Conservation (phyloP, 257 asterid genomes). For the Solanum piurae region DNA sequence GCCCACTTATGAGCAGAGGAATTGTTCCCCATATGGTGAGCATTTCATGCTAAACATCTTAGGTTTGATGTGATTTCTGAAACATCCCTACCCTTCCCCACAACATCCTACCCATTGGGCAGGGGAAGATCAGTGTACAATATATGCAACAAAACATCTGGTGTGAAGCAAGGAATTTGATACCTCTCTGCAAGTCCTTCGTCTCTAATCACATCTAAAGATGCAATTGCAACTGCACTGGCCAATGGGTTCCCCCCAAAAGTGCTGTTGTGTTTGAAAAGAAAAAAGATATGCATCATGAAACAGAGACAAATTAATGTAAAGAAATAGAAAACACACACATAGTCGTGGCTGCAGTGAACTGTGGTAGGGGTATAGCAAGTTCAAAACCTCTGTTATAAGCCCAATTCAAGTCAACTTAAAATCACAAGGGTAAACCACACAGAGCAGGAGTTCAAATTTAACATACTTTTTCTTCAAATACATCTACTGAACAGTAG, state of each 20-base stretch:
- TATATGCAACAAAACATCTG: not conserved
- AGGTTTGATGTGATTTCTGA: not conserved
- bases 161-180: not conserved
- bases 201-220: constrained; percentile 38
- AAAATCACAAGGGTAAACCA: not conserved
- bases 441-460: not conserved
- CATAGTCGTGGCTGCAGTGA: not conserved
- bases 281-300: not conserved
- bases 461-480: not conserved
- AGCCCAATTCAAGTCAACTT: not conserved
- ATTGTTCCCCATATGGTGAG: not conserved
- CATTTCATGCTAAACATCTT: not conserved
- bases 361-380: not conserved
- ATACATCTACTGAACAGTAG: not conserved
- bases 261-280: constrained; percentile 40
- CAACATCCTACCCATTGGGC: not conserved
- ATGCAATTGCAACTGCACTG: constrained; percentile 91
- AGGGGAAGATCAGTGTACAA: not conserved
- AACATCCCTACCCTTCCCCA: not conserved
- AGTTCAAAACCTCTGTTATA: not conserved
- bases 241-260: constrained; percentile 97
- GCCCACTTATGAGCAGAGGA: not conserved
- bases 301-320: not conserved
- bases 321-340: not conserved
- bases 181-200: constrained; percentile 88